These are phyloP conservation scores for Didymellaceae sp. DNA, from an alignment of 2,329 filamentous ascomycete genomes.

Conservation along the genomic window DNA sequence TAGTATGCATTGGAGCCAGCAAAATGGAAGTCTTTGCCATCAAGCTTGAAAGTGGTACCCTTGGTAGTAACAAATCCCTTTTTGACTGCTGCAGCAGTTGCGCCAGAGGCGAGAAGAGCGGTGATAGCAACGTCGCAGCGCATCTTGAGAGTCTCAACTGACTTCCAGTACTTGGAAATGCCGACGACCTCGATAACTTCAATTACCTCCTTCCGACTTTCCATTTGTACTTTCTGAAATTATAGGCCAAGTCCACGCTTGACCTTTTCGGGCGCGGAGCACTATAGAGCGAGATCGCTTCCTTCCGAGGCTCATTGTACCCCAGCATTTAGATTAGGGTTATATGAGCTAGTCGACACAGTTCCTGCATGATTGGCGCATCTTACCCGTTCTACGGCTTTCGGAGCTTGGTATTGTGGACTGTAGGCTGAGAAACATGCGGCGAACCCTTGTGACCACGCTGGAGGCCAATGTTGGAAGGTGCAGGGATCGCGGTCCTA, in stretches of 20 bases:
- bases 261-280: constrained; percentile 12
- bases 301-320: constrained; percentile 10
- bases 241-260: constrained; percentile 12
- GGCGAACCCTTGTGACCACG: constrained; percentile 3
- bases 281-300: constrained; percentile 6
- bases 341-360: neutral
- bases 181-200: constrained; percentile 10
- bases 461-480: neutral
- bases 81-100: constrained; percentile 25
- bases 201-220: neutral
- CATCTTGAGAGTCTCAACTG: constrained; percentile 14
- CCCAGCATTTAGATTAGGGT: constrained; percentile 16
- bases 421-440: neutral
- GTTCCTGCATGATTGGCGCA: constrained; percentile 6
- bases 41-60: constrained; percentile 60
- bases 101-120: constrained; percentile 24
- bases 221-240: constrained; percentile 14
- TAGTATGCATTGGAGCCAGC: constrained; percentile 65
- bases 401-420: neutral
- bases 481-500: constrained; percentile 9
- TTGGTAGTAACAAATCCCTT: constrained; percentile 59
- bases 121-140: constrained; percentile 22
- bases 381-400: neutral
- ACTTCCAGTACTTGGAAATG: too few relatives aligned
- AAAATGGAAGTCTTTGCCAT: constrained; percentile 63